Evolutionary conservation across 2,329 filamentous ascomycete species (phyloP), one percentile per base, ranked within the genome.

Genomic region (Cercospora brassicicola): DNA sequence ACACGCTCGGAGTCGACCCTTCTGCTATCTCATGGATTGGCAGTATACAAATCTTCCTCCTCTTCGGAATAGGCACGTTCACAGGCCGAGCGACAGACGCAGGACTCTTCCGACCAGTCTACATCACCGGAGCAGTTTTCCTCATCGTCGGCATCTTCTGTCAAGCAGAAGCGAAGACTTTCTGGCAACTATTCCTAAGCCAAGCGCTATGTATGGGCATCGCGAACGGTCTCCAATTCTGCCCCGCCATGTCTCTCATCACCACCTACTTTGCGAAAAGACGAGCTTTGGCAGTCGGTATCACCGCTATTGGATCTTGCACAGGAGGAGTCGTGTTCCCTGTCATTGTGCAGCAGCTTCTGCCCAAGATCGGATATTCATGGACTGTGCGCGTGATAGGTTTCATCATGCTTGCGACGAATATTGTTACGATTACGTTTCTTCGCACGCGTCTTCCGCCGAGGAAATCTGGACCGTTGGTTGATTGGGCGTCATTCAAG

Each of bases 191-290:
- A 6, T 81, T 87, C 62, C 80, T 87, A 13, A 79, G 82, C 0
- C 85, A 87, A 69, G 85, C 82, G 13, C 63, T 87, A 26, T 84
- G 82, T 64, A 76, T 85, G 36, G 85, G 85, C 8, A 67, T 86
- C 7, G 89, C 87, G 0, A 86, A 85, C 64, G 89, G 89, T 1
- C 86, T 84, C 64, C 78, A 91, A 2, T 91, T 90, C 77, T 86
- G 88, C 59, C 88, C 90, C 0, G 82, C 85, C 42, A 83, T 92
- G 55, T 85, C 89, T 1, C 84, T 90, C 1, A 79, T 91, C 1
- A 85, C 88, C 9, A 90, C 90, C 2, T 92, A 91, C 73, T 91
- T 91, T 74, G 81, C 81, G 28, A 81, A 81, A 60, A 84, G 81
- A 68, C 81, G 86, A 63, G 83, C 84, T 0, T 78, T 91, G 28